Percentiles rank a stretch among this genome's conserved stretches.
Conservation (phyloP, 495 filamentous ascomycete genomes). For the Annulohypoxylon stygium region DNA sequence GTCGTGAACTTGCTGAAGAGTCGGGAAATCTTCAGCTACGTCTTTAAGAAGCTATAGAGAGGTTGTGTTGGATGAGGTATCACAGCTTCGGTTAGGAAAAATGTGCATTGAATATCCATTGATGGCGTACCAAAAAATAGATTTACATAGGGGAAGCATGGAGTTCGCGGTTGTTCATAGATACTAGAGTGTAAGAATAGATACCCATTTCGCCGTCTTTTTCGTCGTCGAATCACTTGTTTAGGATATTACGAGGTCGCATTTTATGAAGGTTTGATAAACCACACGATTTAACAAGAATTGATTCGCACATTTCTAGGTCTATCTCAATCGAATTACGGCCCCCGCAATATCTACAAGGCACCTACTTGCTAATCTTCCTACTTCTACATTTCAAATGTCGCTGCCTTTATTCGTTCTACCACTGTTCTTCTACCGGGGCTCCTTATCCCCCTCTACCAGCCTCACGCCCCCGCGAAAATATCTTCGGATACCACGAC, state of each 20-base stretch:
- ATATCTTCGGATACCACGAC: too few relatives aligned
- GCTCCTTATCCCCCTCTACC: too few relatives aligned
- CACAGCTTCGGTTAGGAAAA: neutral
- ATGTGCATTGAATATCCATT: neutral
- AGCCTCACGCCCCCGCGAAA: too few relatives aligned
- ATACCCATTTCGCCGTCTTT: slow-evolving; percentile 32
- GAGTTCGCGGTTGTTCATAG: slow-evolving; percentile 27
- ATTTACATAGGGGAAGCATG: slow-evolving; percentile 15
- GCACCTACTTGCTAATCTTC: neutral
- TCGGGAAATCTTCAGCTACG: slow-evolving; percentile 87
- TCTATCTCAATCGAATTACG: neutral
- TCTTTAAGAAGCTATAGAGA: slow-evolving; percentile 70
- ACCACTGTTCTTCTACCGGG: too few relatives aligned
- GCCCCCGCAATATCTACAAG: neutral
- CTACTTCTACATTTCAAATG: too few relatives aligned
- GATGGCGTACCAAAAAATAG: slow-evolving; percentile 1
- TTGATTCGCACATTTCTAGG: neutral
- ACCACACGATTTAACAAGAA: neutral
- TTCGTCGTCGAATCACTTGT: neutral
- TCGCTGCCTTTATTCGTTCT: too few relatives aligned
- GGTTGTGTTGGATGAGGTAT: neutral
- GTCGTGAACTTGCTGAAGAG: slow-evolving; percentile 91
- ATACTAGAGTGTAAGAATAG: slow-evolving; percentile 31
- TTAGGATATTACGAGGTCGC: neutral
- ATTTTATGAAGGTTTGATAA: neutral